These are phyloP conservation scores for Tetracladium maxilliforme DNA, from an alignment of 2,329 filamentous ascomycete species.

Conservation along the genomic window DNA sequence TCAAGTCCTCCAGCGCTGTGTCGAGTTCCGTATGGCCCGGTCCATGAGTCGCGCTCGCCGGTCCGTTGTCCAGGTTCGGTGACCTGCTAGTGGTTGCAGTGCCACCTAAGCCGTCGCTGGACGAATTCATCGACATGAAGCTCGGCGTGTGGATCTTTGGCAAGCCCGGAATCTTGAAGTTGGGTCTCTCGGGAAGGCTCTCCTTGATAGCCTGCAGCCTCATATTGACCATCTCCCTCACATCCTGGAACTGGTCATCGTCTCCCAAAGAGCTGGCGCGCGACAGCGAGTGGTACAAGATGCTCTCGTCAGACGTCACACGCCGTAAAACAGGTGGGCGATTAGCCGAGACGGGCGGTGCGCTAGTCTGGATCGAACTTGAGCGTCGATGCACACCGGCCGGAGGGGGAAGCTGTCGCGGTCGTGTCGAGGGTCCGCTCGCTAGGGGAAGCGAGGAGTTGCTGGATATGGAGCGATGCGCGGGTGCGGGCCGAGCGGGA, in stretches of 20 bases:
- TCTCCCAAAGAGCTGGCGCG: slow-evolving; percentile 74
- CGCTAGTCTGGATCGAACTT: slow-evolving; percentile 10
- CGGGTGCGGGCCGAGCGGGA: too few species aligned
- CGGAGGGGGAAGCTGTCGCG: background rate
- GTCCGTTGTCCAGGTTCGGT: background rate
- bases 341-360: slow-evolving; percentile 7
- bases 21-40: slow-evolving; percentile 20
- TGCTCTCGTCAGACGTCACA: slow-evolving; percentile 62
- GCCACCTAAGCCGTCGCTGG: slow-evolving; percentile 5
- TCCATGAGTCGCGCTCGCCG: slow-evolving; percentile 20
- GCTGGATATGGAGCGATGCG: too few species aligned
- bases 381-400: slow-evolving; percentile 1
- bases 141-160: slow-evolving; percentile 31
- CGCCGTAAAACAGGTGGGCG: slow-evolving; percentile 31
- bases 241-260: slow-evolving; percentile 64
- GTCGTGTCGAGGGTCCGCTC: background rate
- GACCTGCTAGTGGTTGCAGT: slow-evolving; percentile 1
- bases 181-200: slow-evolving; percentile 66
- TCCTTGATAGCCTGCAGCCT: slow-evolving; percentile 83
- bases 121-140: slow-evolving; percentile 8
- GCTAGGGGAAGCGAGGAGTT: too few species aligned
- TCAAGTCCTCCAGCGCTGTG: slow-evolving; percentile 50
- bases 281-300: slow-evolving; percentile 63
- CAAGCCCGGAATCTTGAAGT: slow-evolving; percentile 54
- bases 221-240: slow-evolving; percentile 76